phyloP scores from a whole-genome alignment of 2,329 filamentous ascomycete genomes.

The Neofusicoccum ribis region DNA sequence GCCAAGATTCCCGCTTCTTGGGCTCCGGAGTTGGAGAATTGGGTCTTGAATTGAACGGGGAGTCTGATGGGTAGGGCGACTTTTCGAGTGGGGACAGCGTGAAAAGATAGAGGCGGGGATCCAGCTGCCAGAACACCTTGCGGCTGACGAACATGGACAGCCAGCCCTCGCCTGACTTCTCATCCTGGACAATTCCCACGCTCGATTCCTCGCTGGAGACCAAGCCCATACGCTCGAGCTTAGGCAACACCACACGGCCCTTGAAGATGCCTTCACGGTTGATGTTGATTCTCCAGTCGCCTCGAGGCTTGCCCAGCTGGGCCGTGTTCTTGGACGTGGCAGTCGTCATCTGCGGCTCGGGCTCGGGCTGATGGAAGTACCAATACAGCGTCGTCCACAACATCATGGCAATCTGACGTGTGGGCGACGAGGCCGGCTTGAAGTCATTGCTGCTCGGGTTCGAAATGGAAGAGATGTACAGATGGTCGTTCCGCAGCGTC shows the following conservation, averaged over 20 bases:
- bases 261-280: constrained; percentile 86
- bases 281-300: constrained; percentile 84
- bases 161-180: constrained; percentile 68
- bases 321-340: constrained; percentile 65
- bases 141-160: constrained; percentile 78
- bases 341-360: constrained; percentile 63
- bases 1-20: constrained; percentile 22
- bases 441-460: constrained; percentile 79
- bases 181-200: constrained; percentile 65
- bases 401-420: constrained; percentile 93
- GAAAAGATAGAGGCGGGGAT: constrained; percentile 84
- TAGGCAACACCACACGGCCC: constrained; percentile 78
- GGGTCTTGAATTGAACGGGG: constrained; percentile 53
- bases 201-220: constrained; percentile 74
- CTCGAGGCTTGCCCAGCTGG: constrained; percentile 69
- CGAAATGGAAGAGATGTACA: constrained; percentile 91
- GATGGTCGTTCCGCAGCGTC: constrained; percentile 73
- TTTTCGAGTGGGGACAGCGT: constrained; percentile 65
- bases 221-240: constrained; percentile 90
- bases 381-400: constrained; percentile 92
- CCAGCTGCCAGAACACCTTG: constrained; percentile 88
- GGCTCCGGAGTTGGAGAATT: constrained; percentile 44
- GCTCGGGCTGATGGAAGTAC: constrained; percentile 91
- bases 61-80: constrained; percentile 51
- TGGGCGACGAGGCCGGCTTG: constrained; percentile 76